Evolutionary conservation across 768 basidiomycete genomes (phyloP).

Genomic region (Leucogyrophana mollusca): DNA sequence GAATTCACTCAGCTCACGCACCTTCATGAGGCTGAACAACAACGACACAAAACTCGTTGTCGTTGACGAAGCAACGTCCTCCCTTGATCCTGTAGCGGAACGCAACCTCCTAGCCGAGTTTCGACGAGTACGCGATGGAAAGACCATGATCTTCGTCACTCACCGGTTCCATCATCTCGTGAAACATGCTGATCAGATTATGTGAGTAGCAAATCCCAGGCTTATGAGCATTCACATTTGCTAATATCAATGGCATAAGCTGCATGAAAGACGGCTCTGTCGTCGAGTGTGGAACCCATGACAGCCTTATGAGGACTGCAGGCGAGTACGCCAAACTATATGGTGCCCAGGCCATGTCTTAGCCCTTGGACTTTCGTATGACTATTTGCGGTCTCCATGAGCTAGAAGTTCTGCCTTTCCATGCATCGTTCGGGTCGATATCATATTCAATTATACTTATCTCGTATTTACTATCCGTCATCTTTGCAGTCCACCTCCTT

Average conservation of each 20-base stretch:
- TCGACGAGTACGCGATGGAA: slow-evolving; percentile 37
- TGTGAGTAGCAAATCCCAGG: slow-evolving; percentile 35
- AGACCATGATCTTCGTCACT: slow-evolving; percentile 55
- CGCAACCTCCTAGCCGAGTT: slow-evolving; percentile 43
- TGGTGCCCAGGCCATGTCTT: slow-evolving; percentile 20
- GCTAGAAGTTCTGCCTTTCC: no score
- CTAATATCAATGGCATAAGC: slow-evolving; percentile 11
- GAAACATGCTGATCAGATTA: slow-evolving; percentile 47
- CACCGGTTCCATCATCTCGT: slow-evolving; percentile 54
- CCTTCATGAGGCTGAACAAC: slow-evolving; percentile 37
- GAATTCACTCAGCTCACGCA: slow-evolving; percentile 36
- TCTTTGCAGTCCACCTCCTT: no score
- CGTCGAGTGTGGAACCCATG: slow-evolving; percentile 30
- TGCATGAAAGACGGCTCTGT: slow-evolving; percentile 31
- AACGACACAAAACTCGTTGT: slow-evolving; percentile 44
- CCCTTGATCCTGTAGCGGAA: slow-evolving; percentile 56
- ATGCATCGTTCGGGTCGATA: no score
- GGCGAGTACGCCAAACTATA: slow-evolving; percentile 30
- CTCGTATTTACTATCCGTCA: no score
- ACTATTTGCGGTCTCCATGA: no score
- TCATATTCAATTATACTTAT: no score
- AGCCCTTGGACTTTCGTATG: no score
- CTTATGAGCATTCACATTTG: background rate
- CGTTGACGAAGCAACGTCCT: slow-evolving; percentile 59
- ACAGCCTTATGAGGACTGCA: slow-evolving; percentile 17